Conservation (phyloP, 768 basidiomycete genomes). For the Mycena albidolilacea region DNA sequence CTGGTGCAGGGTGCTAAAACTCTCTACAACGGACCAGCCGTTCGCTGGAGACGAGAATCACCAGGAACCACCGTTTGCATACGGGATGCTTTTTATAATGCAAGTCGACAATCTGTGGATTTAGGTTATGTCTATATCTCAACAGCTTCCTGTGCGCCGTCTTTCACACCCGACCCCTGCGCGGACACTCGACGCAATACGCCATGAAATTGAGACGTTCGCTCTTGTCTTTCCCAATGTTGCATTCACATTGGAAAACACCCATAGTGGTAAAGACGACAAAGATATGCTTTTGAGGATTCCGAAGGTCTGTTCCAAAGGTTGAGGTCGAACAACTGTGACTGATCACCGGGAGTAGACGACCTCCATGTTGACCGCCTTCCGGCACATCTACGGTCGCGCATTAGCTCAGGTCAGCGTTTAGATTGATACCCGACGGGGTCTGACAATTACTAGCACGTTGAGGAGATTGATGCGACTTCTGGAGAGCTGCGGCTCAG, state of each 20-base stretch:
- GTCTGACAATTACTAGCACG: conserved; percentile 63
- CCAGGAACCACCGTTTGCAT: conserved; percentile 88
- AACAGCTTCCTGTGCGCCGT: conserved; percentile 86
- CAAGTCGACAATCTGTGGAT: conserved; percentile 51
- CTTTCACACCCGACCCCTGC: conserved; percentile 73
- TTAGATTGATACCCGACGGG: conserved; percentile 10
- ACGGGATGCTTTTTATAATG: conserved; percentile 93
- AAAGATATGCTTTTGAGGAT: conserved; percentile 70
- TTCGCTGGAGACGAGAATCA: conserved; percentile 80
- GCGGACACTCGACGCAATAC: conserved; percentile 76
- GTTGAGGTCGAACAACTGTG: background rate
- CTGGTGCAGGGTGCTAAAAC: conserved; percentile 70
- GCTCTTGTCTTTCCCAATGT: conserved; percentile 83
- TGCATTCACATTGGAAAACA: conserved; percentile 77
- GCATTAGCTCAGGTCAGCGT: conserved; percentile 75
- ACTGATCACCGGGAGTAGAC: conserved; percentile 60
- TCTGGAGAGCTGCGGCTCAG: conserved; percentile 70
- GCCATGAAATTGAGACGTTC: conserved; percentile 79
- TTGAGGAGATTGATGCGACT: conserved; percentile 71
- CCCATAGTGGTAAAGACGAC: conserved; percentile 55
- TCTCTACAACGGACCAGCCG: conserved; percentile 80
- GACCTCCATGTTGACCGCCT: conserved; percentile 72
- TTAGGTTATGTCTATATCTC: conserved; percentile 26
- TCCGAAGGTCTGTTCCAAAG: conserved; percentile 69
- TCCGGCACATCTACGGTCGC: conserved; percentile 82